Evolutionary conservation across 345 rosid genomes (phyloP).

Genomic region (Reutealis trisperma): DNA sequence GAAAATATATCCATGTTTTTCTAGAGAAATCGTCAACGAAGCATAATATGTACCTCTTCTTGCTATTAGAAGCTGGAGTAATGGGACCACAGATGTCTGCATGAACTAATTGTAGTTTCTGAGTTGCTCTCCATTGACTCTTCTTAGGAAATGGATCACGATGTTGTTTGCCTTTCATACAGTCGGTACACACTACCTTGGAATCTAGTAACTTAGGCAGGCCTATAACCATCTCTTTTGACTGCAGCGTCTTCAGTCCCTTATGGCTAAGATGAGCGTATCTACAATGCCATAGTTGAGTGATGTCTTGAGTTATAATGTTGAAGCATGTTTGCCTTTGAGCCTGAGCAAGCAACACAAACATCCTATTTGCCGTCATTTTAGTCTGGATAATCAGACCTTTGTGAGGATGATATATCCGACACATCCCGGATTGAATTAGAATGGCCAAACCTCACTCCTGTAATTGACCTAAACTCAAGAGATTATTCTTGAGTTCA

Average conservation of each 20-base stretch:
- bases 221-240: background rate
- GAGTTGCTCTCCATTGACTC: background rate
- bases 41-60: no score
- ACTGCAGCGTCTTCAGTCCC: fast-evolving
- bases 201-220: background rate
- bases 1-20: no score
- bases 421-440: background rate
- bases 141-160: background rate
- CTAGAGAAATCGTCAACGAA: no score
- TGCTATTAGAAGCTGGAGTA: no score
- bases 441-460: background rate
- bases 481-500: background rate
- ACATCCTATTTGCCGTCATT: no score
- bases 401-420: background rate
- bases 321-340: background rate
- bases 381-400: background rate
- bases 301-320: background rate
- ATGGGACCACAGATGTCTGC: background rate
- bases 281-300: background rate
- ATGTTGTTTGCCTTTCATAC: background rate
- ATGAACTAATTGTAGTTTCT: background rate
- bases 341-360: background rate
- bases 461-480: background rate
- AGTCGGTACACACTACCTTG: background rate
- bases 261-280: background rate